Conservation (phyloP, 1,284 basidiomycete genomes). For the Cryptococcus deneoformans region DNA sequence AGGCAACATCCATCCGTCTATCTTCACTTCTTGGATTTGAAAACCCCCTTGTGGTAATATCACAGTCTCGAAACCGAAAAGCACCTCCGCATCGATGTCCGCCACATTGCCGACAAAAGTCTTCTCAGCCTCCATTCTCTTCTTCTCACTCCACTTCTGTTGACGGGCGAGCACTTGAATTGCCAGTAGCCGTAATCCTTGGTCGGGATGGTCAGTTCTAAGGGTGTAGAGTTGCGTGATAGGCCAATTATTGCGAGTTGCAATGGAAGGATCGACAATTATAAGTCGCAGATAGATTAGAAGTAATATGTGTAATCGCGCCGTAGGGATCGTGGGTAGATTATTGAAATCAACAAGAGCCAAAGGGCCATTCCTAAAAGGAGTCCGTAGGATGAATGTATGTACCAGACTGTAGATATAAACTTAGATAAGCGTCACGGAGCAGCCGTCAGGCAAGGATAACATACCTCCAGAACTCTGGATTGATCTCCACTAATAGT, state of each 20-base stretch:
- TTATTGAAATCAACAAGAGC: constrained; percentile 21
- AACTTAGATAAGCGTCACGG: constrained; percentile 3
- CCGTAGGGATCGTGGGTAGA: constrained; percentile 54
- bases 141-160: constrained; percentile 69
- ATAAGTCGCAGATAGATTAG: constrained; percentile 78
- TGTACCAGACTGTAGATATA: constrained; percentile 10
- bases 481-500: constrained; percentile 27
- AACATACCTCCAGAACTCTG: constrained; percentile 46
- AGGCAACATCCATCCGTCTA: constrained; percentile 78
- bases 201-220: constrained; percentile 56
- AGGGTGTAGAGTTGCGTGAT: constrained; percentile 53
- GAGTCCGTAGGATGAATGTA: constrained; percentile 51
- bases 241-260: constrained; percentile 64
- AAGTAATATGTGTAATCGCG: constrained; percentile 63
- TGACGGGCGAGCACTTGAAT: constrained; percentile 73
- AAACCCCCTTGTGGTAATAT: constrained; percentile 7
- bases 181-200: constrained; percentile 65
- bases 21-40: constrained; percentile 41
- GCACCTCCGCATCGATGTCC: constrained; percentile 56
- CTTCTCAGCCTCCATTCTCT: constrained; percentile 63
- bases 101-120: constrained; percentile 60
- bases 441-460: background rate
- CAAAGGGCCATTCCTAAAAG: constrained; percentile 29
- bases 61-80: constrained; percentile 21
- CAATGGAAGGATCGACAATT: constrained; percentile 65